A percentile compares a stretch with the other conserved stretches of the same genome.
These are phyloP conservation scores for Termitomyces sp. DNA, from an alignment of 768 basidiomycete species.

Conservation along the genomic window DNA sequence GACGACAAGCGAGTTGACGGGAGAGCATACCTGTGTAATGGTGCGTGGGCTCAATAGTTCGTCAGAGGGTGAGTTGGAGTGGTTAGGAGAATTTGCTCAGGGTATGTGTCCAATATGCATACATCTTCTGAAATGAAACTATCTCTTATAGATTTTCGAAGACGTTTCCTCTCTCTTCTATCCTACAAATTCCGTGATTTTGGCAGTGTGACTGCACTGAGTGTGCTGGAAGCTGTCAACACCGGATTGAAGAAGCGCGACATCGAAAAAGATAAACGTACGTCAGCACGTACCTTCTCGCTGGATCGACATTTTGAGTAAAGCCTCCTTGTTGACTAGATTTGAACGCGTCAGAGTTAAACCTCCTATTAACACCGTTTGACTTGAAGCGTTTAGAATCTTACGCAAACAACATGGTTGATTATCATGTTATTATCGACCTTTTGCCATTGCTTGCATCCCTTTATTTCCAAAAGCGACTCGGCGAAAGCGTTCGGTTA, in stretches of 20 bases:
- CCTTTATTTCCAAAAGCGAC: constrained; percentile 79
- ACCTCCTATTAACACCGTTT: constrained; percentile 75
- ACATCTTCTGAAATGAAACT: neutral
- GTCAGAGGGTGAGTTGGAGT: constrained; percentile 57
- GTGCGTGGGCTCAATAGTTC: constrained; percentile 76
- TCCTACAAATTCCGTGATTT: constrained; percentile 97
- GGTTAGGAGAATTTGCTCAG: constrained; percentile 86
- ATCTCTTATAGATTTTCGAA: constrained; percentile 69
- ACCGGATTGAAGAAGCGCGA: constrained; percentile 46
- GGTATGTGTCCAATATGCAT: constrained; percentile 35
- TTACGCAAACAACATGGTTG: constrained; percentile 93
- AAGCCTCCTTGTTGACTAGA: constrained; percentile 14
- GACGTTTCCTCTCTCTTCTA: constrained; percentile 81
- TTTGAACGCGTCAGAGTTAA: constrained; percentile 35
- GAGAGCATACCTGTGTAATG: constrained; percentile 97
- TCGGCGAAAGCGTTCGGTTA: constrained; percentile 60
- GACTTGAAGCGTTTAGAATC: constrained; percentile 95
- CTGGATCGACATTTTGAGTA: neutral
- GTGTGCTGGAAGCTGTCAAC: constrained; percentile 83
- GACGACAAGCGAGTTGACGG: constrained; percentile 90
- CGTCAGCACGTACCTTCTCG: neutral
- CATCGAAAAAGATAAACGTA: constrained; percentile 31
- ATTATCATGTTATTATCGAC: constrained; percentile 95
- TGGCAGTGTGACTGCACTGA: constrained; percentile 79
- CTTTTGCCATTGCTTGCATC: constrained; percentile 74